These are phyloP conservation scores for Polytrichum formosum DNA, from an alignment of 225 moss, liverwort and hornwort genomes.

Conservation along the genomic window DNA sequence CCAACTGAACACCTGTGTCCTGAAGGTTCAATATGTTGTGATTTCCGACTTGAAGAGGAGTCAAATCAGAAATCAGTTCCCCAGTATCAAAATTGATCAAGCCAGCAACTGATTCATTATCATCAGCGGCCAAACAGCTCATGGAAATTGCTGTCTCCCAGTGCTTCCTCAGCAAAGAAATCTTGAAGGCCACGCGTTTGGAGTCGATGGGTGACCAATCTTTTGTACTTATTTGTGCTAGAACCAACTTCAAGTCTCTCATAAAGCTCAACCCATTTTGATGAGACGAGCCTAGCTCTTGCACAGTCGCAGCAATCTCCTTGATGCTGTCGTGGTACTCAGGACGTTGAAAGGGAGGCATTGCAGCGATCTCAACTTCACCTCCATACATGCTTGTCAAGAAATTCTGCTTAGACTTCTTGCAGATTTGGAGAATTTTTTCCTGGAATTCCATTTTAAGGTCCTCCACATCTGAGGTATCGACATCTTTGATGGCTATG, in stretches of 20 bases:
- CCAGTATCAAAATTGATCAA: conserved; percentile 34
- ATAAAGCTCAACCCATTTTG: conserved; percentile 35
- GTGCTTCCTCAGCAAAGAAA: conserved; percentile 37
- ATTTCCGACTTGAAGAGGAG: background rate
- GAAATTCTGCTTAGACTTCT: conserved; percentile 48
- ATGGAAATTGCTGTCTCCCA: conserved; percentile 20
- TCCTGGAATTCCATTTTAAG: conserved; percentile 51
- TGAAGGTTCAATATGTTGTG: background rate
- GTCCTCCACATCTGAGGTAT: conserved; percentile 56
- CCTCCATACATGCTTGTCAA: conserved; percentile 63
- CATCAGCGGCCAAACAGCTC: conserved; percentile 23
- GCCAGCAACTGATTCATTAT: background rate
- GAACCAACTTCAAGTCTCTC: conserved; percentile 50
- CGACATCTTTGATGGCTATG: conserved; percentile 67
- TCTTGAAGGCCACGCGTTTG: conserved; percentile 43
- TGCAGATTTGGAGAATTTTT: conserved; percentile 47
- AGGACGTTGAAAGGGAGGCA: conserved; percentile 51
- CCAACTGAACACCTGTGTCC: conserved; percentile 35
- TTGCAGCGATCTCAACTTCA: conserved; percentile 46
- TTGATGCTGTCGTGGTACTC: conserved; percentile 61
- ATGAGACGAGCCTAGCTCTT: conserved; percentile 18
- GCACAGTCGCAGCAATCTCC: conserved; percentile 31
- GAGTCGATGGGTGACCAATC: conserved; percentile 61
- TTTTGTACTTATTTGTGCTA: conserved; percentile 47
- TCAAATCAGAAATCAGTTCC: conserved; percentile 19